These are phyloP conservation scores for Mercurialis annua DNA, from an alignment of 345 rosid species.

Conservation along the genomic window DNA sequence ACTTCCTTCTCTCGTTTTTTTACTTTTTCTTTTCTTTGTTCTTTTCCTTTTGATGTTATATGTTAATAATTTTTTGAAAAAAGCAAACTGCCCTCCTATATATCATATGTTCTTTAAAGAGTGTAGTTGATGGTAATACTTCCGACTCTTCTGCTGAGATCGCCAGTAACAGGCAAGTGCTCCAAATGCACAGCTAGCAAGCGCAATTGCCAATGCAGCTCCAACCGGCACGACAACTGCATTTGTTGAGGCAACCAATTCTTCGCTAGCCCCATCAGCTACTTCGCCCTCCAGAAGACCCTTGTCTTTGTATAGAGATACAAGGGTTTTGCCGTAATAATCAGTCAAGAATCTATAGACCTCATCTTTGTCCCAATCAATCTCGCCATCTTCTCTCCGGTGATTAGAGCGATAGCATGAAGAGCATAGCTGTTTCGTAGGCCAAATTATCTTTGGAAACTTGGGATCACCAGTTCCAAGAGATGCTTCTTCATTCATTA, in stretches of 20 bases:
- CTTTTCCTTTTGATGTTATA: neutral
- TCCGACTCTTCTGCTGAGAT: constrained; percentile 87
- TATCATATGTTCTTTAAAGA: constrained; percentile 78
- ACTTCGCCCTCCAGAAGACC: constrained; percentile 34
- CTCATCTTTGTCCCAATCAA: constrained; percentile 69
- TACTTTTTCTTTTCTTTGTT: neutral
- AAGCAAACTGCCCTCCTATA: constrained; percentile 37
- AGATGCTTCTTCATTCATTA: constrained; percentile 75
- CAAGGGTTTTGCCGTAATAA: constrained; percentile 67
- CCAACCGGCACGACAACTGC: constrained; percentile 89
- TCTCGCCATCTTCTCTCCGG: constrained; percentile 23
- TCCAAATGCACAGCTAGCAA: constrained; percentile 96
- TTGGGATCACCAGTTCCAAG: constrained; percentile 76
- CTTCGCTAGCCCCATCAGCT: constrained; percentile 43
- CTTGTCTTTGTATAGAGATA: constrained; percentile 61
- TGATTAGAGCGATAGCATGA: constrained; percentile 53
- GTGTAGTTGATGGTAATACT: constrained; percentile 83
- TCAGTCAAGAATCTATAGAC: constrained; percentile 66
- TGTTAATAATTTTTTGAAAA: constrained; percentile 30
- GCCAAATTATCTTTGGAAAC: constrained; percentile 93
- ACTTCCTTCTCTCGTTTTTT: neutral
- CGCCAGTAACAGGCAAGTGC: constrained; percentile 99
- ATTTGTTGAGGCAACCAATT: constrained; percentile 53
- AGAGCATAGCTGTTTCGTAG: constrained; percentile 82
- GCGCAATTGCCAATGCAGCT: constrained; percentile 93